Evolutionary conservation across 2,329 filamentous ascomycete species (phyloP).

Genomic region (Hirsutella thompsonii): DNA sequence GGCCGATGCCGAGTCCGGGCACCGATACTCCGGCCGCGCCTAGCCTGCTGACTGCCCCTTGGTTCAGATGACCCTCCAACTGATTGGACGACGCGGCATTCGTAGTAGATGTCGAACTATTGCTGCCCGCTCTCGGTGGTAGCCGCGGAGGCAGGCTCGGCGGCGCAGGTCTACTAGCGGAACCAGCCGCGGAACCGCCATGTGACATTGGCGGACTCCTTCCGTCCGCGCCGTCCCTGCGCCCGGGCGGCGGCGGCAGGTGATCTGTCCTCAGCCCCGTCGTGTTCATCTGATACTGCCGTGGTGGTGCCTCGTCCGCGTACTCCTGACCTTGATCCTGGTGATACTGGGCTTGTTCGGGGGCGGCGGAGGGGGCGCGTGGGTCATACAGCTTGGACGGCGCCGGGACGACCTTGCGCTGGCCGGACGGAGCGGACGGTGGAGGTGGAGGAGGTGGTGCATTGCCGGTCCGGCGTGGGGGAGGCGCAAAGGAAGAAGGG

Average conservation of each 20-base stretch:
- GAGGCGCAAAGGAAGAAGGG: slow-evolving; percentile 65
- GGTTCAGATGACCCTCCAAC: slow-evolving; percentile 26
- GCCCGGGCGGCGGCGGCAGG: slow-evolving; percentile 57
- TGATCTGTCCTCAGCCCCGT: slow-evolving; percentile 57
- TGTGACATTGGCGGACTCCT: slow-evolving; percentile 7
- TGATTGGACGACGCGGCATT: neutral
- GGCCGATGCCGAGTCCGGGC: slow-evolving; percentile 61
- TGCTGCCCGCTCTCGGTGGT: slow-evolving; percentile 5
- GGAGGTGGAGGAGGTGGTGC: slow-evolving; percentile 9
- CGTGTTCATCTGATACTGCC: slow-evolving; percentile 57
- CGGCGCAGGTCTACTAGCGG: slow-evolving; percentile 5
- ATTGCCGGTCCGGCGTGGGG: slow-evolving; percentile 44
- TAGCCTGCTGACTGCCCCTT: slow-evolving; percentile 51
- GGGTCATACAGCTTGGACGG: slow-evolving; percentile 2
- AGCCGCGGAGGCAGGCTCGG: slow-evolving; percentile 49
- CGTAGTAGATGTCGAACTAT: neutral
- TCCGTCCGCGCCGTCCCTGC: slow-evolving; percentile 28
- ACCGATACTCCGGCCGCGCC: slow-evolving; percentile 66
- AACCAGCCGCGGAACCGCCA: neutral
- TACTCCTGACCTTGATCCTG: too few relatives aligned
- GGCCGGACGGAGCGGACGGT: slow-evolving; percentile 8
- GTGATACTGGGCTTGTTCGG: too few relatives aligned
- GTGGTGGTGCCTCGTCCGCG: slow-evolving; percentile 26
- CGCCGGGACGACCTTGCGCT: slow-evolving; percentile 15
- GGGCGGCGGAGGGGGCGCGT: too few relatives aligned